Evolutionary conservation across 352 stramenopile species (phyloP).

Genomic region (Phytopythium helicoides): DNA sequence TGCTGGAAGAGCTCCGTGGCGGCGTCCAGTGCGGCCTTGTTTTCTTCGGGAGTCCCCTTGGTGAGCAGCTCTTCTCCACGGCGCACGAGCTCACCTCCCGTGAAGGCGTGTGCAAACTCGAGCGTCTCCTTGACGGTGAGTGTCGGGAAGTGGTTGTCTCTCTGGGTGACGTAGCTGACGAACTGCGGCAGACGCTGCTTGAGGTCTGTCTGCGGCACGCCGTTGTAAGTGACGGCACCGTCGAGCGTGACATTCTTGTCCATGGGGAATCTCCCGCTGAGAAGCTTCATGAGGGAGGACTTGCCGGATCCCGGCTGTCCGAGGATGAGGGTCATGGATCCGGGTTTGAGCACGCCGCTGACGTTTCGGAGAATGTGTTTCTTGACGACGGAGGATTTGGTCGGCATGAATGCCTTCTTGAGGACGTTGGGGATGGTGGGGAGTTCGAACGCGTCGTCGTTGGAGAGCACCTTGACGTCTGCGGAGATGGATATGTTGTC

Average conservation of each 20-base stretch:
- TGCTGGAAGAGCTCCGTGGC: slow-evolving; percentile 5
- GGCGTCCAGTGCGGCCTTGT: slow-evolving; percentile 10
- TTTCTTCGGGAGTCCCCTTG: slow-evolving; percentile 20
- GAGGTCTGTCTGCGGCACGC: neutral
- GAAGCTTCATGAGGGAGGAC: slow-evolving; percentile 16
- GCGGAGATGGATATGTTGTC: slow-evolving; percentile 40
- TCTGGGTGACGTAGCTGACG: slow-evolving; percentile 28
- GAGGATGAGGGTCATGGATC: slow-evolving; percentile 19
- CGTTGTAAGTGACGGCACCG: slow-evolving; percentile 25
- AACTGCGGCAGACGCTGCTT: slow-evolving; percentile 16
- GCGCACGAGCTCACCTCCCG: slow-evolving; percentile 14
- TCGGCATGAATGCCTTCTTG: no score
- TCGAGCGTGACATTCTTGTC: slow-evolving; percentile 14
- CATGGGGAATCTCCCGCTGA: slow-evolving; percentile 21
- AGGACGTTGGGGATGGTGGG: no score
- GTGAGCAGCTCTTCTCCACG: slow-evolving; percentile 19
- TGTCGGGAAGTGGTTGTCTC: slow-evolving; percentile 63
- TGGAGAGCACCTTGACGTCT: slow-evolving; percentile 12
- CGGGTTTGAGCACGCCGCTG: slow-evolving; percentile 21
- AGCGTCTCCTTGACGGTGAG: slow-evolving; percentile 44
- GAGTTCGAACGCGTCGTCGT: no score
- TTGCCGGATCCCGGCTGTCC: no score
- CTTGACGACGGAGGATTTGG: no score
- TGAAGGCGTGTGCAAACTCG: slow-evolving; percentile 30
- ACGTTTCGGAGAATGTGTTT: slow-evolving; percentile 12